Percentiles rank a stretch among this genome's conserved stretches.
phyloP scores from a whole-genome alignment of 306 rosid genomes.

The Lagenaria siceraria region DNA sequence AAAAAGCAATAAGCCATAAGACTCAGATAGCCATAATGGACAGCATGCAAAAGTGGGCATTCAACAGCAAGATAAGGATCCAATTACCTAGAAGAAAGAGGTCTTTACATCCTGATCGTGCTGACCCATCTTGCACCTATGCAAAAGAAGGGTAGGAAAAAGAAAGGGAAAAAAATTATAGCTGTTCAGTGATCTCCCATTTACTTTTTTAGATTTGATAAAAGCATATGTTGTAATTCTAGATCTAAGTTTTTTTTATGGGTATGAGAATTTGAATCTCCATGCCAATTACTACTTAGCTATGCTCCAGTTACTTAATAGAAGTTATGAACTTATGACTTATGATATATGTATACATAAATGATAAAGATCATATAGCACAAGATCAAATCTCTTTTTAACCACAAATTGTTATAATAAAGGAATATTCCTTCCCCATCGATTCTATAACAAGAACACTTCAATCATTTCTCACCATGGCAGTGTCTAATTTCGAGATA shows the following conservation, averaged over 20 bases:
- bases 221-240: background rate
- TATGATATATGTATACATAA: background rate
- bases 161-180: background rate
- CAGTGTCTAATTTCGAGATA: background rate
- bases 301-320: background rate
- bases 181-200: background rate
- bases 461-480: background rate
- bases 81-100: conserved; percentile 5
- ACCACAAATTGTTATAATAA: background rate
- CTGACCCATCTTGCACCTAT: conserved; percentile 4
- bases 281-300: no score
- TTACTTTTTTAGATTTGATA: background rate
- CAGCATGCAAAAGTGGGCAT: conserved; percentile 3
- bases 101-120: background rate
- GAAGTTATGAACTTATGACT: background rate
- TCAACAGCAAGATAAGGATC: conserved; percentile 9
- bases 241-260: background rate
- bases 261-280: no score
- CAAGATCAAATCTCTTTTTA: background rate
- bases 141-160: background rate
- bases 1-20: background rate
- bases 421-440: background rate
- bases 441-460: background rate
- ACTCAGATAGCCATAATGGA: background rate
- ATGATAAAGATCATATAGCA: background rate